phyloP scores from a whole-genome alignment of 164 flowering plant genomes.

The Tetrastigma voinierianum region DNA sequence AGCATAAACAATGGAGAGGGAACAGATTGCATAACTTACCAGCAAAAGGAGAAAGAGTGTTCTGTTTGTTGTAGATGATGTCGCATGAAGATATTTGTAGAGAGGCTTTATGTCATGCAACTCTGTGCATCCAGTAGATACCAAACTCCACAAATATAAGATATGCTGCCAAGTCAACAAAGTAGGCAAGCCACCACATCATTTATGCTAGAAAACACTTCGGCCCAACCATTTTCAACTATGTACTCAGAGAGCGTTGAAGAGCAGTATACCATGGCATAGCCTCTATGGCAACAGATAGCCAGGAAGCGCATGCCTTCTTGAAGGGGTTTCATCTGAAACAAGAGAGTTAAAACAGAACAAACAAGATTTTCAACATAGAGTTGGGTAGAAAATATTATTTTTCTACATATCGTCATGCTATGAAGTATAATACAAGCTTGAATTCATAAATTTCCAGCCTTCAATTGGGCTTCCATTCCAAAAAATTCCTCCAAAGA shows the following conservation, averaged over 20 bases:
- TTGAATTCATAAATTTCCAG: too few species aligned
- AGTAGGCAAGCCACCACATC: conserved; percentile 65
- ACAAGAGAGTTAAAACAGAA: conserved; percentile 3
- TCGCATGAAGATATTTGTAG: conserved; percentile 93
- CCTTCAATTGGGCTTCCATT: too few species aligned
- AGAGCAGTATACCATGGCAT: conserved; percentile 86
- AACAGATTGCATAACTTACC: conserved; percentile 43
- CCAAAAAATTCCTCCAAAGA: too few species aligned
- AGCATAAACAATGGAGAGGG: background rate
- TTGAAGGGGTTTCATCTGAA: conserved; percentile 88
- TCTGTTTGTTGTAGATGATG: conserved; percentile 95
- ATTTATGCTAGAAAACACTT: conserved; percentile 64
- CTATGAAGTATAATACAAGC: too few species aligned
- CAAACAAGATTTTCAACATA: background rate
- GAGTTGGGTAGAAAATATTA: too few species aligned
- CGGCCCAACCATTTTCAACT: conserved; percentile 91
- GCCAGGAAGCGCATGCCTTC: conserved; percentile 79
- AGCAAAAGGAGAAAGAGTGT: conserved; percentile 95
- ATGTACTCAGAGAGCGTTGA: conserved; percentile 80
- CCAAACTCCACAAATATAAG: conserved; percentile 82
- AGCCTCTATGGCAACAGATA: conserved; percentile 89
- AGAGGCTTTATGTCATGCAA: conserved; percentile 94
- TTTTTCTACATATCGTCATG: too few species aligned
- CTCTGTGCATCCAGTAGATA: conserved; percentile 94
- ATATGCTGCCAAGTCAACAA: conserved; percentile 44